Evolutionary conservation across 1,139 yeast genomes (phyloP), one percentile per base, ranked within the genome.

Genomic region (Wickerhamiella infanticola): DNA sequence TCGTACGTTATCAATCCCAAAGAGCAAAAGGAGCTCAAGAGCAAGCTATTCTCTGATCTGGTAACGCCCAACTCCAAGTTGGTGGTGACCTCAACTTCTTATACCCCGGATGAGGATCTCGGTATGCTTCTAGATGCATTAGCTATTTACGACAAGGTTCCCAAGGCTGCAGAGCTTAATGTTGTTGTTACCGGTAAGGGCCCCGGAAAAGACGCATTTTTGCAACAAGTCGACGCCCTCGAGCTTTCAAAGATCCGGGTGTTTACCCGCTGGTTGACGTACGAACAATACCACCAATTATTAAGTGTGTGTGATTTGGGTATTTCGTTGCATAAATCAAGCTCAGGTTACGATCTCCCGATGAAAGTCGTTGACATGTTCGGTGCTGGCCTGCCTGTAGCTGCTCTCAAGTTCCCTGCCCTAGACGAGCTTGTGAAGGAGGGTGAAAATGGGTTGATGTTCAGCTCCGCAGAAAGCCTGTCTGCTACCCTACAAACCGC

Each of bases 331-430:
- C 99, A 93, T 62, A 75, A 81, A 3, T 86, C 97, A 0, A 82
- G 94, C 37, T 81, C 94, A 46, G 98, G 99, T 0, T 70, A 84
- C 50, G 99, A 93, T 58, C 68, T 93, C 48, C 99, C 99, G 0
- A 93, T 93, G 99, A 93, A 93, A 62, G 83, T 90, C 39, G 81
- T 90, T 6, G 99, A 90, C 58, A 79, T 90, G 73, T 88, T 88
- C 68, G 98, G 98, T 0, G 84, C 94, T 52, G 98, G 98, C 0
- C 68, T 90, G 5, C 99, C 98, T 1, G 97, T 86, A 0, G 68
- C 88, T 3, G 77, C 95, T 0, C 66, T 88, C 47, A 67, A 70
- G 38, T 90, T 83, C 60, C 78, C 81, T 0, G 93, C 95, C 8
- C 48, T 55, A 8, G 41, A 44, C 7, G 58, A 55, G 45, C 51